These are phyloP conservation scores for Solanum corneliomulleri DNA, from an alignment of 257 asterid genomes.

Conservation along the genomic window DNA sequence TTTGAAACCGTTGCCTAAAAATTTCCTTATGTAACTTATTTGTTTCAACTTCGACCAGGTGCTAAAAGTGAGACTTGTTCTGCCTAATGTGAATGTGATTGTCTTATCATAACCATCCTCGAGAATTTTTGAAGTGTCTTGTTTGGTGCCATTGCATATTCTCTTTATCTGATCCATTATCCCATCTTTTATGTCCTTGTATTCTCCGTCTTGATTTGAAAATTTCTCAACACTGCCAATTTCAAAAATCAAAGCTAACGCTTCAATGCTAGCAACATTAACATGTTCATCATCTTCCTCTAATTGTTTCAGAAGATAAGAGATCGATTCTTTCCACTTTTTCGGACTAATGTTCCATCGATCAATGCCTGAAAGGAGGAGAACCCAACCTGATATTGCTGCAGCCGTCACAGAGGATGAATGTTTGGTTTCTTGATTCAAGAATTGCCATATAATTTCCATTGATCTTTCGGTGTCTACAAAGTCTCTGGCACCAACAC, in stretches of 20 bases:
- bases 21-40: neutral
- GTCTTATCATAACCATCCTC: neutral
- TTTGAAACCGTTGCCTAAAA: neutral
- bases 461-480: neutral
- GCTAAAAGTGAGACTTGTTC: neutral
- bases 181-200: neutral
- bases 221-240: neutral
- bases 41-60: neutral
- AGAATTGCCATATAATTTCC: neutral
- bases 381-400: neutral
- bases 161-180: neutral
- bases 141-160: neutral
- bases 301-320: neutral
- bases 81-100: neutral
- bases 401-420: neutral
- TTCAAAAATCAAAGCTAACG: neutral
- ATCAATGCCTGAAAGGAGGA: neutral
- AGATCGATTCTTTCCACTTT: neutral
- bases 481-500: neutral
- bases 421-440: neutral
- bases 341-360: neutral
- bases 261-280: neutral
- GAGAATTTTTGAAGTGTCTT: neutral
- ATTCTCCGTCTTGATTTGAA: neutral
- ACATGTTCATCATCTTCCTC: neutral